Conservation (phyloP, 805 yeast genomes). For the Cyberlindnera petersonii region DNA sequence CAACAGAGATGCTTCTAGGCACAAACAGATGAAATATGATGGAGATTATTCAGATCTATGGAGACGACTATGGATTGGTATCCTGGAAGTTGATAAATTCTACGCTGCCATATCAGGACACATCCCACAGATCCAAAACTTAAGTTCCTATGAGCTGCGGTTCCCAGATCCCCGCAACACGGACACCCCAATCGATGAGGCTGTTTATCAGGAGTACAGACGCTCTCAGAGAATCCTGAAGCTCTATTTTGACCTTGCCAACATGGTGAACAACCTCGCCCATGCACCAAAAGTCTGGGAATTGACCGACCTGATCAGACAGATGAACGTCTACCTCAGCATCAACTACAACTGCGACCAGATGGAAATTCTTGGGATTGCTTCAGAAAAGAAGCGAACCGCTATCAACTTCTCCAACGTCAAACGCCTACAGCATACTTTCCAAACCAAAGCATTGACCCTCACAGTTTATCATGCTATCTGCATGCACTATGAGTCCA, state of each 20-base stretch:
- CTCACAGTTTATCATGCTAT: conserved; percentile 22
- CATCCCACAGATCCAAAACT: conserved; percentile 20
- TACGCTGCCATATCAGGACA: conserved; percentile 24
- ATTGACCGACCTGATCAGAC: conserved; percentile 12
- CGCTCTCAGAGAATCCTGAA: conserved; percentile 20
- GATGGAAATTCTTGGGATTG: conserved; percentile 5
- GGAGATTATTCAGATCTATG: conserved; percentile 20
- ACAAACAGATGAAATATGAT: conserved; percentile 18
- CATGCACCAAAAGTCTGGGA: conserved; percentile 18
- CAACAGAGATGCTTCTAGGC: conserved; percentile 42
- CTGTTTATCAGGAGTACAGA: conserved; percentile 14
- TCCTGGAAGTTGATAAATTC: conserved; percentile 23
- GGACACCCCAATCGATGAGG: conserved; percentile 11
- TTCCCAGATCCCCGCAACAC: conserved; percentile 12
- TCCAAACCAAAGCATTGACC: conserved; percentile 18
- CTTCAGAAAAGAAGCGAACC: conserved; percentile 1
- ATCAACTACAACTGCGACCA: conserved; percentile 16
- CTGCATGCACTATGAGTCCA: conserved; percentile 21
- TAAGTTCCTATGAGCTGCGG: conserved; percentile 15
- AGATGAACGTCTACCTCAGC: conserved; percentile 16
- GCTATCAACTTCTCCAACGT: conserved; percentile 16
- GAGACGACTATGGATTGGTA: conserved; percentile 26
- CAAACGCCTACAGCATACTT: conserved; percentile 14
- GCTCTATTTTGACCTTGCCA: conserved; percentile 16
- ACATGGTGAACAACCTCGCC: conserved; percentile 21